Evolutionary conservation across 83 land plant genomes (phyloP), one percentile per base, ranked within the genome.

Genomic region (Diphasiastrum complanatum): DNA sequence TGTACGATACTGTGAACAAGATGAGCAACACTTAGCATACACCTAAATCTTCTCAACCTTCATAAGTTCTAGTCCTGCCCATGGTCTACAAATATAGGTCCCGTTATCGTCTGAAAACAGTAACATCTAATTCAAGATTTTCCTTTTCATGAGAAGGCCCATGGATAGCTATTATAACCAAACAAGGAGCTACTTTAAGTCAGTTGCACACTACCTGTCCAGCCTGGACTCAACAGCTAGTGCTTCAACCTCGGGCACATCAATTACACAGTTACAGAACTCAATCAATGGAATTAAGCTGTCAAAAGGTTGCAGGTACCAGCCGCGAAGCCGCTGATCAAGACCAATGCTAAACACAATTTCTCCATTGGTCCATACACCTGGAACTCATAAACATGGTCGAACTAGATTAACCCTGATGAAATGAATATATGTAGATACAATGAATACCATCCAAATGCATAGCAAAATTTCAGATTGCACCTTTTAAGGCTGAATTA

Each of bases 241-340:
- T 33, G 85, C 72, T 66, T 83, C 96, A 45, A 96, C 89, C 65
- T 93, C 99, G 10, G 96, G 92, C 26, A 89, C 96, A 70, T 86
- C 81, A 24, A 86, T 73, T 2, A 93, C 60, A 45, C 86, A 55
- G 63, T 75, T 74, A 20, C 64, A 47, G 47, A 63, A 63, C 72
- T 93, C 91, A 30, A 26, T 61, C 22, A 93, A 62, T 11, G 53
- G 24, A 50, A 0, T 26, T 6, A 31, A 26, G 43, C 71, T 63
- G 28, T 72, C 66, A 6, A 35, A 53, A 5, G 33, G 49, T 5
- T 34, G 51, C 28, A 85, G 37, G n/a, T 32, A 43, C 99, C 99
- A 93, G 59, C 82, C 78, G 25, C 96, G 72, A 22, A 93, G 58
- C 11, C 99, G 72, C 51, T 93, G 99, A 78, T 93, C 99, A 58